These are phyloP conservation scores for Fusarium solani-melongenae DNA, from an alignment of 2,329 filamentous ascomycete species.

Conservation along the genomic window DNA sequence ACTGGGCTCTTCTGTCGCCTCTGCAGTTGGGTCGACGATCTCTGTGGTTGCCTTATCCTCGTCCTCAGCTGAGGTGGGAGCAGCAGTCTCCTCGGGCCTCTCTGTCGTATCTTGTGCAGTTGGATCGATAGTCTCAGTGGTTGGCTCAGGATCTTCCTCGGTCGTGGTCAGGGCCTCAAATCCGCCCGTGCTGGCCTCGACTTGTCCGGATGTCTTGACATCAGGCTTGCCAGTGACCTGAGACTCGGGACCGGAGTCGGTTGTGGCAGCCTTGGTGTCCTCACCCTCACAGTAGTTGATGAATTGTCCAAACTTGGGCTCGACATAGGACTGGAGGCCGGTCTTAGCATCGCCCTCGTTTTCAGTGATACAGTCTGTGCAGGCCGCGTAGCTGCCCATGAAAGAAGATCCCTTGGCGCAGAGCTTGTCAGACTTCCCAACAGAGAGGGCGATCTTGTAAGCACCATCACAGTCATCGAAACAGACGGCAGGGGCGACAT, in stretches of 20 bases:
- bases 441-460: slow-evolving; percentile 55
- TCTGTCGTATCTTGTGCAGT: slow-evolving; percentile 1
- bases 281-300: slow-evolving; percentile 56
- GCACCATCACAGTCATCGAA: slow-evolving; percentile 64
- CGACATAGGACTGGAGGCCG: slow-evolving; percentile 49
- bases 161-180: slow-evolving; percentile 35
- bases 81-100: neutral
- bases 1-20: neutral
- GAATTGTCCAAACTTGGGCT: slow-evolving; percentile 56
- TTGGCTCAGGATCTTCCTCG: slow-evolving; percentile 5
- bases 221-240: slow-evolving; percentile 34
- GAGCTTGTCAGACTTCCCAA: slow-evolving; percentile 60
- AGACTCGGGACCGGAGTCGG: slow-evolving; percentile 35
- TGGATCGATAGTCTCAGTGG: neutral
- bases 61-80: slow-evolving; percentile 14
- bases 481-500: slow-evolving; percentile 59
- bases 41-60: neutral
- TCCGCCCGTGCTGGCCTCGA: slow-evolving; percentile 29
- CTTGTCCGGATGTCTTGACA: slow-evolving; percentile 43
- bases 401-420: slow-evolving; percentile 60
- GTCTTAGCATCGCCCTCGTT: slow-evolving; percentile 42
- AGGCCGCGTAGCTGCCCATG: slow-evolving; percentile 47
- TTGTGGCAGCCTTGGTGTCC: slow-evolving; percentile 28
- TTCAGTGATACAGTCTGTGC: slow-evolving; percentile 54
- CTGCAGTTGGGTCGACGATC: neutral